Evolutionary conservation across 768 basidiomycete species (phyloP), one percentile per base, ranked within the genome.

Genomic region (Pisolithus tinctorius): DNA sequence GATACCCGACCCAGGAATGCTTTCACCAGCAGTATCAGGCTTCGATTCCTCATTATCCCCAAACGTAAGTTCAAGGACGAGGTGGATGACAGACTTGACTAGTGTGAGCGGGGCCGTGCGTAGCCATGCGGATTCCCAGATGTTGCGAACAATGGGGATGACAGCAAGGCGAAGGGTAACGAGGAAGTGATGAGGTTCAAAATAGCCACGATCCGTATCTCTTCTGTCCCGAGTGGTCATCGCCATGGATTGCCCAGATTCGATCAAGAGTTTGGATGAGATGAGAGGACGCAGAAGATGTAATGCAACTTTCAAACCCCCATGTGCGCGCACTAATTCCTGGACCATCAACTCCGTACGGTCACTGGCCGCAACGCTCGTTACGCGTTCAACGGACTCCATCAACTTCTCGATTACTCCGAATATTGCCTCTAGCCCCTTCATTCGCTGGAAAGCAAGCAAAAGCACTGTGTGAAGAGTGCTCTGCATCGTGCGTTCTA

Each of bases 61-160:
- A 55, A 83, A 83, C 48, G 87, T 77, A 41, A 98, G 76, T 65
- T 91, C 86, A 39, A 97, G 75, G 39, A 94, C 78, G 11, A 81
- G 80, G 37, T 84, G 81, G 14, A 93, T 83, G 45, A 89, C 81
- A 29, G 82, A 80, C 62, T 84, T 84, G 64, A 81, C 83, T 51
- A 94, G 76, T 48, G 80, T 78, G 16, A 88, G 70, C 4, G 93
- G 92, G 0, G 87, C 81, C 4, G 79, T 76, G 25, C 81, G 72
- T 0, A 98, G 74, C 94, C 95, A 97, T 1, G 78, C 61, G 4
- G 92, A 80, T 50, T 84, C 77, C 96, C 96, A 98, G 17, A 93
- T 73, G 6, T 74, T 74, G 27, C 71, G 74, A 13, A 90, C 59
- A 11, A 88, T 63, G 0, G 93, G 89, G 20, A 93, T 69, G 20